These are phyloP conservation scores for Apophysomyces ossiformis DNA, from an alignment of 371 early-diverging fungal genomes.

Conservation along the genomic window DNA sequence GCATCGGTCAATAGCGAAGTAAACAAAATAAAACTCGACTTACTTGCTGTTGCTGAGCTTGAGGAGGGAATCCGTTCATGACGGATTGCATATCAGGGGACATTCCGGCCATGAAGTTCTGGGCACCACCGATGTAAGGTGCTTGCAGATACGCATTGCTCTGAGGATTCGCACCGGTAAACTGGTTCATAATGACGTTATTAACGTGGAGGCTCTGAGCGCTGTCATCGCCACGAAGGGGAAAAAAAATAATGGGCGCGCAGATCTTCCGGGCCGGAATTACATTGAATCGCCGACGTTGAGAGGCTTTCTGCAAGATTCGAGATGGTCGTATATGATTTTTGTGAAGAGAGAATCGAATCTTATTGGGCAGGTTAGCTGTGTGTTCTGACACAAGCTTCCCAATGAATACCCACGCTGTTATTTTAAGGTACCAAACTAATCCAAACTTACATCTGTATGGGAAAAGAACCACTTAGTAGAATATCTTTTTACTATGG, in stretches of 20 bases:
- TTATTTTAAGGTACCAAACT: no score
- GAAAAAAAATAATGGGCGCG: conserved; percentile 4
- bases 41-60: conserved; percentile 31
- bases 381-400: no score
- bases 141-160: conserved; percentile 36
- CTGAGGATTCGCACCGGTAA: conserved; percentile 31
- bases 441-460: no score
- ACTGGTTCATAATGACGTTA: conserved; percentile 37
- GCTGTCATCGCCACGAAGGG: background rate
- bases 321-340: no score
- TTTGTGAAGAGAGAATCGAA: no score
- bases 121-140: conserved; percentile 25
- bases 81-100: conserved; percentile 42
- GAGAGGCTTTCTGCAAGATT: no score
- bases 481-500: no score
- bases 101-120: conserved; percentile 35
- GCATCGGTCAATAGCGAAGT: background rate
- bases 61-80: conserved; percentile 27
- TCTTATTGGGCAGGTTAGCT: no score
- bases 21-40: conserved; percentile 1
- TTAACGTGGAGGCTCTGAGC: background rate
- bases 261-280: conserved; percentile 9
- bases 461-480: no score
- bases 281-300: background rate
- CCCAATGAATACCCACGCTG: no score